Base-by-base conservation (phyloP, 2,329 filamentous ascomycete species). In the Penicillium sp. region DNA sequence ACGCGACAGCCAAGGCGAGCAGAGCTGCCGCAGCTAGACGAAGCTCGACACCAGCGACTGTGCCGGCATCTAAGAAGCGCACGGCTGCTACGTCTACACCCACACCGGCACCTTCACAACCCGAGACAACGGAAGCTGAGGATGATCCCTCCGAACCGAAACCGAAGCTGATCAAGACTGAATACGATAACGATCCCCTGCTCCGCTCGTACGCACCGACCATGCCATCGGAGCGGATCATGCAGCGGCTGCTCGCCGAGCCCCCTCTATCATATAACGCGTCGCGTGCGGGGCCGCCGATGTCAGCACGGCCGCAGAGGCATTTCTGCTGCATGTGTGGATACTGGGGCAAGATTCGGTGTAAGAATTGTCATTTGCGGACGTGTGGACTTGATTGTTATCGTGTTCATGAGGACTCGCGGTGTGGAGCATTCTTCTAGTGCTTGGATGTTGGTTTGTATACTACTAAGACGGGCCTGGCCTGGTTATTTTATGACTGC, bases 271-370 rank as follows among this genome's bases (percentile, higher is more conserved):
- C 71, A 23, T 78, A 76, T 56, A 73, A 73, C 49, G 72, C 72
- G 2, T 68, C 75, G 9, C 66, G 75, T 7, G 71, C 72, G 1
- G 69, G 64, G 6, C 66, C 72, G 24, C 61, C 66, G 1, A 44
- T 59, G 0, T 57, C 61, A 1, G 55, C 60, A 5, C 71, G 65
- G 38, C 65, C 73, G 8, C 61, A 63, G 35, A 63, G 75, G 28
- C 57, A 66, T 42, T 78, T 78, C 52, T 78, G 75, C 55, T 68
- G 68, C 42, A 72, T 78, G 52, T 78, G 75, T 56, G 75, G 75
- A 9, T 78, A 77, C 47, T 78, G 75, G 75, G 75, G 75, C 0
- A 73, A 73, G 56, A 70, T 76, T 27, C 68, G 71, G 56, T 78
- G 75, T 58, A 69, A 69, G 60, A 75, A 67, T 47, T 78, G 75